Evolutionary conservation across 2,329 filamentous ascomycete species (phyloP), one percentile per base, ranked within the genome.

Genomic region (Cladophialophora immunda): DNA sequence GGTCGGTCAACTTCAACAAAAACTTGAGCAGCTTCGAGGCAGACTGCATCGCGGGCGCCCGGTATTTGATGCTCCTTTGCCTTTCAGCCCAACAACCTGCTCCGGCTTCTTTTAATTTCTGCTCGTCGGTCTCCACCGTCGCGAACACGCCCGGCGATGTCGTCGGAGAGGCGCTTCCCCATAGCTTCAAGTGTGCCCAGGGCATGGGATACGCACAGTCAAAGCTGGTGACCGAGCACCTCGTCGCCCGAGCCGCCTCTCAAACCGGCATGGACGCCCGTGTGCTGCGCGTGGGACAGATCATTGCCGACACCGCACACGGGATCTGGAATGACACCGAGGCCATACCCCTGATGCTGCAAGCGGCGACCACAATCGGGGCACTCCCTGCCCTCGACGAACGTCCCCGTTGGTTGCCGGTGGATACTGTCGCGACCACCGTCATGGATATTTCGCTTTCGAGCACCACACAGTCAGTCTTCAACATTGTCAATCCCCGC

Each of bases 1-100:
- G 88, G 88, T 81, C 85, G 0, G 88, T 90, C 30, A 90, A 90
- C 75, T 90, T 90, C 78, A 85, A 83, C 47, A 79, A 87, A 65
- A 81, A 82, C 5, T 78, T 90, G 0, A 77, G 76, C 55, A 86
- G 83, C 68, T 90, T 90, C 71, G 82, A 82, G 62, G 82, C 85
- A 67, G 83, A 83, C 32, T 68, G 67, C 29, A 67, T 69, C 30
- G 59, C 68, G 15, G 69, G 64, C 5, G 47, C 67, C 19, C 50
- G 54, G 30, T 62, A 67, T 47, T 71, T 79, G 13, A 76, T 81
- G 47, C 72, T 78, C 58, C 72, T 81, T 15, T 79, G 76, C 54
- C 75, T 81, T 0, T 73, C 72, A 47, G 70, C 75, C 2, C 70
- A 74, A 25, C 67, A 74, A 8, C 74, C 73, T 7, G 67, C 66